Evolutionary conservation across 768 basidiomycete genomes (phyloP).

Genomic region (Mycena venus): DNA sequence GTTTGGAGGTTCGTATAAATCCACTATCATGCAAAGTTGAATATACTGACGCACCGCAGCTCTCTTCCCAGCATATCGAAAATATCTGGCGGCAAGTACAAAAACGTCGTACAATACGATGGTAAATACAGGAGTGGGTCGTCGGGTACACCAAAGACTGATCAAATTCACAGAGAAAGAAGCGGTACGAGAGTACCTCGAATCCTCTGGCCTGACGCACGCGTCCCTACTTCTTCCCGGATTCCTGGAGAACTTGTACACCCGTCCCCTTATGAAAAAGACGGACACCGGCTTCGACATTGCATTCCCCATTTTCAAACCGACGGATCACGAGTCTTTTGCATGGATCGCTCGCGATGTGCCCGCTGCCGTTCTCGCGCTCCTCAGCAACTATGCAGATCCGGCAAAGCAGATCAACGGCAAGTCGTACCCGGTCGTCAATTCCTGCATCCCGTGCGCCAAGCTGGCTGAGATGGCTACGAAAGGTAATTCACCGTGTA

Average conservation of each 20-base stretch:
- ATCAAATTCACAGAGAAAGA: background rate
- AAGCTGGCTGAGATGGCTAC: conserved; percentile 6
- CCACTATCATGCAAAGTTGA: background rate
- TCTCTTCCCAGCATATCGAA: conserved; percentile 6
- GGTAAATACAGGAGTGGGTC: background rate
- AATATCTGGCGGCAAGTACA: conserved; percentile 14
- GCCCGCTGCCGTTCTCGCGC: conserved; percentile 13
- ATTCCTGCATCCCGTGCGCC: background rate
- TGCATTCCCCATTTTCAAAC: background rate
- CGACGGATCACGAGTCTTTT: background rate
- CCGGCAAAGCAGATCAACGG: background rate
- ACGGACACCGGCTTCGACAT: background rate
- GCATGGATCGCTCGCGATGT: conserved; percentile 13
- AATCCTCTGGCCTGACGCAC: background rate
- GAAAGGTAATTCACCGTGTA: background rate
- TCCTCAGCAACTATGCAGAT: conserved; percentile 19
- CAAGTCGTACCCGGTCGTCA: conserved; percentile 14
- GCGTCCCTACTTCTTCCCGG: conserved; percentile 16
- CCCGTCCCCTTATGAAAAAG: background rate
- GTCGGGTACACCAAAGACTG: background rate
- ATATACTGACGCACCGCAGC: background rate
- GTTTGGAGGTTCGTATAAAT: background rate
- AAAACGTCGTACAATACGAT: background rate
- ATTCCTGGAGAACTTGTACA: conserved; percentile 11
- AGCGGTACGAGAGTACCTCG: conserved; percentile 1